A percentile compares a stretch with the other conserved stretches of the same genome.
Conservation (phyloP, 1,284 basidiomycete genomes). For the Trametes polyzona region DNA sequence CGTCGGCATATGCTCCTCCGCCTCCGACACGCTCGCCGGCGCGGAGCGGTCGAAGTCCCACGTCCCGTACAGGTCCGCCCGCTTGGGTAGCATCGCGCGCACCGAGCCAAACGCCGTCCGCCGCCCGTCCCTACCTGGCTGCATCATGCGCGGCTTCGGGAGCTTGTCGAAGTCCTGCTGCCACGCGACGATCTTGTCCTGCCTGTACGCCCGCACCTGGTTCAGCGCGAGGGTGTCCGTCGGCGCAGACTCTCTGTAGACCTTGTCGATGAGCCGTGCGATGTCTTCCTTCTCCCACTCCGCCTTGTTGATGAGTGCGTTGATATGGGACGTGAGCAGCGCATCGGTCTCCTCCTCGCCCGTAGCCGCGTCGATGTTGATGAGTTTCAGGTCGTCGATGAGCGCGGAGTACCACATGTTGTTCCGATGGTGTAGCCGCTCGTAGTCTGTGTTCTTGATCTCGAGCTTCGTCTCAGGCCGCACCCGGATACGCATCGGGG, state of each 20-base stretch:
- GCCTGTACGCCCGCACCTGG: constrained; percentile 83
- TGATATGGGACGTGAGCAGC: constrained; percentile 61
- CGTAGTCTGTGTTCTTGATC: constrained; percentile 90
- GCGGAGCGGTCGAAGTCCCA: constrained; percentile 59
- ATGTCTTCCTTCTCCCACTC: constrained; percentile 81
- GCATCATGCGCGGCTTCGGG: constrained; percentile 60
- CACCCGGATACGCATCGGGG: constrained; percentile 85
- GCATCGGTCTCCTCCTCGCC: constrained; percentile 74
- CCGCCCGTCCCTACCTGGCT: constrained; percentile 51
- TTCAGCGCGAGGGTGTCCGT: constrained; percentile 91
- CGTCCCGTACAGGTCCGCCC: constrained; percentile 53
- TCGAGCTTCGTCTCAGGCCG: constrained; percentile 85
- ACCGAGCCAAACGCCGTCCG: constrained; percentile 69
- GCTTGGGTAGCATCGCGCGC: constrained; percentile 69
- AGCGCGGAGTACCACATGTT: constrained; percentile 70
- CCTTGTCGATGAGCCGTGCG: constrained; percentile 72
- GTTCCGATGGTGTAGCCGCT: constrained; percentile 77
- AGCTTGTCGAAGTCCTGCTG: constrained; percentile 84
- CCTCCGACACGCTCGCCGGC: constrained; percentile 76
- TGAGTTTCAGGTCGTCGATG: constrained; percentile 73
- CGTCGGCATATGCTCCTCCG: constrained; percentile 60
- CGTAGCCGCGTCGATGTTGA: constrained; percentile 76
- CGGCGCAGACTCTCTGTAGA: constrained; percentile 80
- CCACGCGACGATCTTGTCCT: constrained; percentile 97
- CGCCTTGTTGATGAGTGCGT: constrained; percentile 71